A percentile compares a stretch with the other conserved stretches of the same genome.
phyloP scores from a whole-genome alignment of 2,329 filamentous ascomycete genomes.

The Gyromitra esculenta region DNA sequence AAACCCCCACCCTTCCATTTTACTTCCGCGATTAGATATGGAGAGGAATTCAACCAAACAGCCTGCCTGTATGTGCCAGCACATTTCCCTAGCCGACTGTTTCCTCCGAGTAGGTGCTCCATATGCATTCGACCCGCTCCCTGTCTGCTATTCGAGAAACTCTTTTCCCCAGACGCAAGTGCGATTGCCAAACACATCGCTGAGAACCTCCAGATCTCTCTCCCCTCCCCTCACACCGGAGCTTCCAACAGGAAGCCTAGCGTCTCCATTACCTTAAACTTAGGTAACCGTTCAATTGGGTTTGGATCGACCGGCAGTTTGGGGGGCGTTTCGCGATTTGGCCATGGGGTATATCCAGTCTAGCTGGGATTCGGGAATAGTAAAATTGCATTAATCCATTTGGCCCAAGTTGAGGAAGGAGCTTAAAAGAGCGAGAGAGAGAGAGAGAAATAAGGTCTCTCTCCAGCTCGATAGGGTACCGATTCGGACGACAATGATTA shows the following conservation, averaged over 20 bases:
- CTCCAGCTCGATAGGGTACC: too few relatives aligned
- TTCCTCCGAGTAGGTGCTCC: too few relatives aligned
- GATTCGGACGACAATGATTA: too few relatives aligned
- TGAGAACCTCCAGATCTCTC: neutral
- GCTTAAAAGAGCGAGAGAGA: slow-evolving; percentile 12
- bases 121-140: too few relatives aligned
- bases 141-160: neutral
- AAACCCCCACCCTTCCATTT: neutral
- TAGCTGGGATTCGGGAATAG: neutral
- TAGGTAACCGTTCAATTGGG: slow-evolving; percentile 19
- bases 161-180: too few relatives aligned
- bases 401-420: slow-evolving; percentile 30
- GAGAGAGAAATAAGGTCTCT: too few relatives aligned
- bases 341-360: neutral
- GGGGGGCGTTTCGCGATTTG: neutral
- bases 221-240: too few relatives aligned
- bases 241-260: neutral
- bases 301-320: slow-evolving; percentile 26
- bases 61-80: slow-evolving; percentile 23
- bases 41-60: slow-evolving; percentile 1
- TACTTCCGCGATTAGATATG: neutral
- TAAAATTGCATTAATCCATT: slow-evolving; percentile 6
- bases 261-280: slow-evolving; percentile 6
- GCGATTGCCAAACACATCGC: neutral
- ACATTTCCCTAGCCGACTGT: neutral